These are phyloP conservation scores for Diaporthe batatas DNA, from an alignment of 2,329 filamentous ascomycete species.

Conservation along the genomic window DNA sequence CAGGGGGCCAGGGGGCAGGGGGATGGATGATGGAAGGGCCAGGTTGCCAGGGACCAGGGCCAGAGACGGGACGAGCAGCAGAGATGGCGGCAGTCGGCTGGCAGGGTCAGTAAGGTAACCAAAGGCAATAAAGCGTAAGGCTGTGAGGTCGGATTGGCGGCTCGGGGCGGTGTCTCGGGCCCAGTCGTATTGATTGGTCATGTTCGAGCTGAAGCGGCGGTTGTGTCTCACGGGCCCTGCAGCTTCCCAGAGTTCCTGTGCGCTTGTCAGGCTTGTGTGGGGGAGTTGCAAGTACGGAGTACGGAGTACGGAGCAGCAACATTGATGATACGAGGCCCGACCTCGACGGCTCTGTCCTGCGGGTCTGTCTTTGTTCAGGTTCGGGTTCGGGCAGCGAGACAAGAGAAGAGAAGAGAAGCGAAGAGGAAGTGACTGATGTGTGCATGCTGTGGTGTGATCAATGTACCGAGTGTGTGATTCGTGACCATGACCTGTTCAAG, in stretches of 20 bases:
- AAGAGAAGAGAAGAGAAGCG: too few relatives aligned
- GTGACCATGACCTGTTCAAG: neutral
- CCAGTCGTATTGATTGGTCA: conserved; percentile 30
- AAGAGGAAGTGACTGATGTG: neutral
- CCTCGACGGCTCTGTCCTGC: neutral
- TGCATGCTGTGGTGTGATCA: neutral
- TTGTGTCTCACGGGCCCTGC: conserved; percentile 22
- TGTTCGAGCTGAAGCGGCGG: conserved; percentile 30
- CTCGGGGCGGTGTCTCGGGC: conserved; percentile 35
- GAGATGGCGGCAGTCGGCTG: neutral
- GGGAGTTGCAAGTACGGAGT: neutral
- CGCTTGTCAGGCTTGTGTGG: conserved; percentile 10
- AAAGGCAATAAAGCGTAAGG: conserved; percentile 18
- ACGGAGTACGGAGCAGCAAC: too few relatives aligned
- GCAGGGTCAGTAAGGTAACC: neutral
- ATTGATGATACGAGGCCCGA: conserved; percentile 8
- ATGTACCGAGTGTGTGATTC: neutral
- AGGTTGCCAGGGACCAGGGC: conserved; percentile 15
- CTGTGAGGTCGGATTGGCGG: conserved; percentile 31
- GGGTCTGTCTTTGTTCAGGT: neutral
- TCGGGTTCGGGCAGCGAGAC: neutral
- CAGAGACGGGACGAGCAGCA: neutral
- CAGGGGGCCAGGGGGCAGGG: conserved; percentile 8
- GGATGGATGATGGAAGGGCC: neutral
- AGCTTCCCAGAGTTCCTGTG: conserved; percentile 9